Evolutionary conservation across 2,329 filamentous ascomycete genomes (phyloP), one percentile per base, ranked within the genome.

Genomic region (Pseudogymnoascus sp.): DNA sequence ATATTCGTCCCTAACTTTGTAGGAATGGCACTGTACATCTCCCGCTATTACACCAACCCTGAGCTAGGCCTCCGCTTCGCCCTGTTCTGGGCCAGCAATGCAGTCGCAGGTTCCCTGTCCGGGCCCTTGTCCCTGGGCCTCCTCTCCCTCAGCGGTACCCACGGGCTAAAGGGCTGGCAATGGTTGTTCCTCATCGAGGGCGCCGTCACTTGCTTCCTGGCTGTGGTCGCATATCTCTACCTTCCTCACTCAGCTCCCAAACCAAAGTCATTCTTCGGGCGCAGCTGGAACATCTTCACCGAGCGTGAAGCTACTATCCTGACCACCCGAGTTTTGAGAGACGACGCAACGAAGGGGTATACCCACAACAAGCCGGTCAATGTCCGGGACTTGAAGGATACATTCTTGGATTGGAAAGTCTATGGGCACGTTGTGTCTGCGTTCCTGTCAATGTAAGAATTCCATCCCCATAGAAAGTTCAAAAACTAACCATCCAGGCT

Each of bases 11-110:
- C 41, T 49, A 26, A 49, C 43, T 29, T 29, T 49, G 14, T 29
- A 33, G 26, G 45, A 55, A 60, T 63, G 52, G 52, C 52, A n/a
- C 61, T 71, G 5, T 71, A 70, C 41, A 67, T 71, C 26, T 67
- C 68, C 2, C 66, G 67, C 5, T 70, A 65, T 59, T 72, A 71
- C 63, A 72, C 65, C 8, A 67, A 68, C 39, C 62, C 66, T 26
- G 69, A 71, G 35, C 66, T 72, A 21, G 61, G 52, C 55, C 61
- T 63, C 23, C 52, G 61, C 31, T 63, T 60, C 33, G 61, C 61
- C 38, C 19, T 55, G 7, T 63, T 63, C 29, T 63, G 61, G 61
- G 45, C 61, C 12, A 61, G 52, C 21, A 63, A 63, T 29, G 38
- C 52, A 14, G 23, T 63, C 37, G 61, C 61, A 10, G 61, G 61